Conservation (phyloP, 2,329 filamentous ascomycete species). For the Fusarium nisikadoi region DNA sequence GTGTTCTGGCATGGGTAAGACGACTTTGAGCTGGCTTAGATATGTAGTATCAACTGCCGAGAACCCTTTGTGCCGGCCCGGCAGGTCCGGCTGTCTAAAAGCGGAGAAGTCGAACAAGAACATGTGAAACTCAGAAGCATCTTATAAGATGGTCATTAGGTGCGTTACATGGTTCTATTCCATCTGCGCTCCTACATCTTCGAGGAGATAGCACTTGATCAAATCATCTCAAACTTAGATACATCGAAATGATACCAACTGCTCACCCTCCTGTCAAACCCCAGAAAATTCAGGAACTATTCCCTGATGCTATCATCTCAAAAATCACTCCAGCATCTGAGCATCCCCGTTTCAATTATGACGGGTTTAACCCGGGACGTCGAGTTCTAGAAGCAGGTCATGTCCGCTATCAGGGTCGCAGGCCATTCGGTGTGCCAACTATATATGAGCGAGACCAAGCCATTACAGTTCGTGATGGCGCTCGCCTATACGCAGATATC, state of each 20-base stretch:
- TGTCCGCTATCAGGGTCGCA: not conserved
- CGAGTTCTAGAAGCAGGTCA: not conserved
- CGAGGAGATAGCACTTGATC: accelerated
- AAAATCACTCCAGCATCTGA: not conserved
- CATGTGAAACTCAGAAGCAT: accelerated
- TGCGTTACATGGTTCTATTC: accelerated
- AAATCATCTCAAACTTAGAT: accelerated
- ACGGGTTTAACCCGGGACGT: not conserved
- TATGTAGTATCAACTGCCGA: not conserved
- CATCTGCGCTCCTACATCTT: not conserved
- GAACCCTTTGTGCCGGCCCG: not conserved
- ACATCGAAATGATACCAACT: not conserved
- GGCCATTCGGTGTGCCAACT: not conserved
- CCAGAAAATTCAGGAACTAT: not conserved
- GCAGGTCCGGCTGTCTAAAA: not conserved
- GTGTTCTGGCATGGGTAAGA: accelerated
- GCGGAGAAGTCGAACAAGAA: not conserved
- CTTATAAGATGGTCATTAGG: accelerated
- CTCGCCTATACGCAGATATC: constrained; percentile 7
- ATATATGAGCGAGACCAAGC: not conserved
- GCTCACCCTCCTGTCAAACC: accelerated
- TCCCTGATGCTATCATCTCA: not conserved
- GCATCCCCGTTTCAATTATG: not conserved
- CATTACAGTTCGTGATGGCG: constrained; percentile 11
- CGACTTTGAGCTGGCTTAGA: not conserved